Conservation (phyloP, 2,329 filamentous ascomycete species). For the Lizonia empirigonia region DNA sequence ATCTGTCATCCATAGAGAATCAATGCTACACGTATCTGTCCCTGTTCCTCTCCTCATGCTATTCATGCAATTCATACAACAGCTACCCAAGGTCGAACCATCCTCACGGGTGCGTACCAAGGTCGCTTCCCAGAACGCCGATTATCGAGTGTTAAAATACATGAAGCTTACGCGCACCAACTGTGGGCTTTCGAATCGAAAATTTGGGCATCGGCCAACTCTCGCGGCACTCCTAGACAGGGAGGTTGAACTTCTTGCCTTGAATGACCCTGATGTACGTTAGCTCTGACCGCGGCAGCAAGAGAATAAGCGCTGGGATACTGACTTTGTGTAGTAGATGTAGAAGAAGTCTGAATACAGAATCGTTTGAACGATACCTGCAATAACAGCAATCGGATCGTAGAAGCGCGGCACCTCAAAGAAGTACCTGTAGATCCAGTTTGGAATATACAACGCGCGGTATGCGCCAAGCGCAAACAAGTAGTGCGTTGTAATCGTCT, state of each 20-base stretch:
- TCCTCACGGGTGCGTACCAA: not conserved
- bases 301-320: slow-evolving; percentile 13
- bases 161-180: slow-evolving; percentile 12
- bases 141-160: slow-evolving; percentile 16
- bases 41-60: not conserved
- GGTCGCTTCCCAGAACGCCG: slow-evolving; percentile 11
- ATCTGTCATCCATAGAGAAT: not conserved
- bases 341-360: slow-evolving; percentile 99
- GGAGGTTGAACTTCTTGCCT: slow-evolving; percentile 61
- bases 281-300: slow-evolving; percentile 7
- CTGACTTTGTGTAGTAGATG: slow-evolving; percentile 95
- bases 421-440: slow-evolving; percentile 94
- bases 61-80: slow-evolving; percentile 13
- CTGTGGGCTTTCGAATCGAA: slow-evolving; percentile 6
- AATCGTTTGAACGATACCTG: slow-evolving; percentile 90
- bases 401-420: slow-evolving; percentile 70
- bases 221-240: slow-evolving; percentile 48
- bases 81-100: not conserved
- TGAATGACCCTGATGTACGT: slow-evolving; percentile 53
- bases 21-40: not conserved
- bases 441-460: slow-evolving; percentile 94
- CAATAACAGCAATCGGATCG: slow-evolving; percentile 86
- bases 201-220: not conserved
- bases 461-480: slow-evolving; percentile 92
- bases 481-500: slow-evolving; percentile 99